These are phyloP conservation scores for Penicillium paneum DNA, from an alignment of 2,329 filamentous ascomycete genomes.

Conservation along the genomic window DNA sequence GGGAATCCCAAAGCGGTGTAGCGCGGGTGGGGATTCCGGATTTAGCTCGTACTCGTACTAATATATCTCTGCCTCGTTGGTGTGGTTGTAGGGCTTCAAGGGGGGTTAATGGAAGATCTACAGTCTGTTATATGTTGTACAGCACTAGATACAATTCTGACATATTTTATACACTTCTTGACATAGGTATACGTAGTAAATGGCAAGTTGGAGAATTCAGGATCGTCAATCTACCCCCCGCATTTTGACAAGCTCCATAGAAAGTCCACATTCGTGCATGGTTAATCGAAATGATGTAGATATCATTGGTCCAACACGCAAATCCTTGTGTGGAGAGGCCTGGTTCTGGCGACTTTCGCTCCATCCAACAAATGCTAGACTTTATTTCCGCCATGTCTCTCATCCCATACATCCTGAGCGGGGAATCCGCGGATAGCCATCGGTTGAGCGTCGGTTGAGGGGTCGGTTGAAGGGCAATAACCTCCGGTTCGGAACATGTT, in stretches of 20 bases:
- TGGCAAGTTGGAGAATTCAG: neutral
- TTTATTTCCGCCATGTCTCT: neutral
- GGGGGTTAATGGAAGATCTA: neutral
- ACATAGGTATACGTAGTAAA: no score
- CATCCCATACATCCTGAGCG: neutral
- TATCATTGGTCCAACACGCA: constrained; percentile 9
- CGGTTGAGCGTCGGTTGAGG: constrained; percentile 5
- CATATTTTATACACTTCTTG: neutral
- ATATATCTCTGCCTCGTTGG: neutral
- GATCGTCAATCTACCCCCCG: constrained; percentile 8
- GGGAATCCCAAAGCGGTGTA: constrained; percentile 7
- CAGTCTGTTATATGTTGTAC: neutral
- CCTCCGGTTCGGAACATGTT: constrained; percentile 3
- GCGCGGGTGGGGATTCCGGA: constrained; percentile 18
- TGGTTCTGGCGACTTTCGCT: neutral
- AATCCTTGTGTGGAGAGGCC: neutral
- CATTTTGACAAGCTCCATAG: constrained; percentile 12
- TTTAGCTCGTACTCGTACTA: constrained; percentile 21
- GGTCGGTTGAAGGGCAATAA: constrained; percentile 5
- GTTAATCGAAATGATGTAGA: constrained; percentile 6
- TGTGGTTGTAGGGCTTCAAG: neutral
- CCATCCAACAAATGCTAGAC: neutral
- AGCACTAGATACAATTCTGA: neutral
- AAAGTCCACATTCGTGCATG: neutral
- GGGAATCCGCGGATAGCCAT: neutral